A percentile compares a stretch with the other conserved stretches of the same genome.
Evolutionary conservation across 768 basidiomycete species (phyloP).

Genomic region (Naganishia vaughanmartiniae): DNA sequence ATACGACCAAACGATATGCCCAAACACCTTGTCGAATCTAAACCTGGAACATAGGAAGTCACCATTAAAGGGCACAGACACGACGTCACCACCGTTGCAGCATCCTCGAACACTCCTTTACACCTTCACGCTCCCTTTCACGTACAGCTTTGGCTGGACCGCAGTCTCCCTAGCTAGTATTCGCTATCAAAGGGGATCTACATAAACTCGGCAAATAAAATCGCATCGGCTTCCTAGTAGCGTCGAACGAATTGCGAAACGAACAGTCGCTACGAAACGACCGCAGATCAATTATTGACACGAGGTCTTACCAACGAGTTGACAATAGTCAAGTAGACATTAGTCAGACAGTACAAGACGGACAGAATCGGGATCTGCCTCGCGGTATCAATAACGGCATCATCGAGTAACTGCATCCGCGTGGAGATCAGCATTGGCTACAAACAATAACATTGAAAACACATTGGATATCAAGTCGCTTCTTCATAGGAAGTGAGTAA

Average conservation of each 20-base stretch:
- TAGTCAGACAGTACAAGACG: not conserved
- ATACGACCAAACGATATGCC: no score
- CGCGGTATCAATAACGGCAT: not conserved
- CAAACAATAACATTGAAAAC: slow-evolving; percentile 1
- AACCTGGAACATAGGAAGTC: not conserved
- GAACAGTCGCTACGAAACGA: not conserved
- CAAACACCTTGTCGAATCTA: no score
- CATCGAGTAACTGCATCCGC: slow-evolving; percentile 2
- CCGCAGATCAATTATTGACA: not conserved
- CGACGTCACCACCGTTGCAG: not conserved
- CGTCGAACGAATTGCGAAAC: not conserved
- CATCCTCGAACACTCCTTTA: not conserved
- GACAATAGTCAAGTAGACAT: not conserved
- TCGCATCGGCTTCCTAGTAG: not conserved
- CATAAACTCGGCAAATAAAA: not conserved
- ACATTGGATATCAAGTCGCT: not conserved
- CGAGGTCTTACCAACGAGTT: not conserved
- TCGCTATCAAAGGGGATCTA: not conserved
- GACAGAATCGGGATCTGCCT: not conserved
- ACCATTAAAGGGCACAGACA: not conserved
- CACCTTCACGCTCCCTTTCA: not conserved
- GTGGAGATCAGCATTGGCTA: not conserved
- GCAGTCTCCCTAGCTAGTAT: not conserved
- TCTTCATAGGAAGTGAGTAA: not conserved
- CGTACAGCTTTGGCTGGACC: not conserved